Conservation (phyloP, 164 flowering plant genomes). For the Sedum album region DNA sequence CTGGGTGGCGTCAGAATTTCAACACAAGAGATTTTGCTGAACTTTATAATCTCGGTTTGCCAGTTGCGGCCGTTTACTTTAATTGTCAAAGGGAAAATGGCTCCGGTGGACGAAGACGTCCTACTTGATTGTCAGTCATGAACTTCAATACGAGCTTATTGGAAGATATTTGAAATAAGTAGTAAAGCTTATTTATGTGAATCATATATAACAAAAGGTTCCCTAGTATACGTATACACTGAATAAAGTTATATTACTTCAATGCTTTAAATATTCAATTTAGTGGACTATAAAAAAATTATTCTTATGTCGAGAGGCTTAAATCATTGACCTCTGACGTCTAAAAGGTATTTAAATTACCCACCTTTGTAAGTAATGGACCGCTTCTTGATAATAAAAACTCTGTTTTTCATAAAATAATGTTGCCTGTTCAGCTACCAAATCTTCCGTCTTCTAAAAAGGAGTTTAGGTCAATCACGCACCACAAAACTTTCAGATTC, state of each 20-base stretch:
- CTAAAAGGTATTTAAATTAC: too few relatives aligned
- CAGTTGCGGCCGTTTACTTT: not conserved
- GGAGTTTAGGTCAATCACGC: not conserved
- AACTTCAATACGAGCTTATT: too few relatives aligned
- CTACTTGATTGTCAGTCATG: not conserved
- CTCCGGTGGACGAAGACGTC: not conserved
- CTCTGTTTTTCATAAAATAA: too few relatives aligned
- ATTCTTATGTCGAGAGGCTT: too few relatives aligned
- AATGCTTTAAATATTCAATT: too few relatives aligned
- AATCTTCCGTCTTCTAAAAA: not conserved
- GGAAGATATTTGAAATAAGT: not conserved
- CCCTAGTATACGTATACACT: too few relatives aligned
- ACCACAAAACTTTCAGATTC: not conserved
- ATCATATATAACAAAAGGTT: too few relatives aligned
- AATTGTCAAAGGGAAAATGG: slow-evolving; percentile 7
- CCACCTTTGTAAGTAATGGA: too few relatives aligned
- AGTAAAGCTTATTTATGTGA: not conserved
- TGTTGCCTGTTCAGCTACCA: not conserved
- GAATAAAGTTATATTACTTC: too few relatives aligned
- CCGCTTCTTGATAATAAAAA: too few relatives aligned
- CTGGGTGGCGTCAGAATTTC: slow-evolving; percentile 6
- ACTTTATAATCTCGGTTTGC: not conserved
- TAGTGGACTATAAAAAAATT: too few relatives aligned
- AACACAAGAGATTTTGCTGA: slow-evolving; percentile 7
- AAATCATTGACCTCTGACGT: too few relatives aligned